Conservation (phyloP, 441 rosid genomes). For the Adansonia grandidieri region DNA sequence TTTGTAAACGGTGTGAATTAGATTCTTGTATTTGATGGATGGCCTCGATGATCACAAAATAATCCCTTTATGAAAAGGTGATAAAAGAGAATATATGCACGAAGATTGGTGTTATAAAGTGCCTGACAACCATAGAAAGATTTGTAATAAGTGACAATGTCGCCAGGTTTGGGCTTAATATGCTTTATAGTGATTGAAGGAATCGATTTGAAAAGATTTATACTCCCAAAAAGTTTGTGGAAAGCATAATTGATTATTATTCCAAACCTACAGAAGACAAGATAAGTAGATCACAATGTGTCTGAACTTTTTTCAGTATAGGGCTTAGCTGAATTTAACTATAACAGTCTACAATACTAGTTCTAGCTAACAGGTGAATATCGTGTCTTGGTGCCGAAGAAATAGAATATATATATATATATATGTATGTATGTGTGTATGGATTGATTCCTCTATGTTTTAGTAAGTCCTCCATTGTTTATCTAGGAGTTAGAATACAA, state of each 20-base stretch:
- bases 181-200: constrained; percentile 44
- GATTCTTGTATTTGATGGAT: constrained; percentile 46
- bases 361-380: background rate
- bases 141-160: constrained; percentile 44
- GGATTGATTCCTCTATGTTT: background rate
- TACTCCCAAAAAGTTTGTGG: constrained; percentile 32
- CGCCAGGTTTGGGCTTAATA: constrained; percentile 33
- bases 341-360: background rate
- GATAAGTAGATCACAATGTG: constrained; percentile 38
- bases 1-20: constrained; percentile 27
- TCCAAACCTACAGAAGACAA: constrained; percentile 30
- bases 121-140: constrained; percentile 45
- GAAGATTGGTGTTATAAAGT: constrained; percentile 47
- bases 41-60: constrained; percentile 18
- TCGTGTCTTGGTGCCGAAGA: background rate
- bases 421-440: too few relatives aligned
- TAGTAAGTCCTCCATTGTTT: background rate
- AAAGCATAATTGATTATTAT: constrained; percentile 35
- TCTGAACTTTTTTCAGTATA: constrained; percentile 30
- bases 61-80: constrained; percentile 21
- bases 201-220: constrained; percentile 50
- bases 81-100: constrained; percentile 64
- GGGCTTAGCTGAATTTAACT: constrained; percentile 21
- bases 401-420: background rate
- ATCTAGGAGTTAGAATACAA: background rate